Percentiles rank a stretch among this genome's conserved stretches.
Evolutionary conservation across 2,329 filamentous ascomycete species (phyloP).

Genomic region (Geosmithia flava): DNA sequence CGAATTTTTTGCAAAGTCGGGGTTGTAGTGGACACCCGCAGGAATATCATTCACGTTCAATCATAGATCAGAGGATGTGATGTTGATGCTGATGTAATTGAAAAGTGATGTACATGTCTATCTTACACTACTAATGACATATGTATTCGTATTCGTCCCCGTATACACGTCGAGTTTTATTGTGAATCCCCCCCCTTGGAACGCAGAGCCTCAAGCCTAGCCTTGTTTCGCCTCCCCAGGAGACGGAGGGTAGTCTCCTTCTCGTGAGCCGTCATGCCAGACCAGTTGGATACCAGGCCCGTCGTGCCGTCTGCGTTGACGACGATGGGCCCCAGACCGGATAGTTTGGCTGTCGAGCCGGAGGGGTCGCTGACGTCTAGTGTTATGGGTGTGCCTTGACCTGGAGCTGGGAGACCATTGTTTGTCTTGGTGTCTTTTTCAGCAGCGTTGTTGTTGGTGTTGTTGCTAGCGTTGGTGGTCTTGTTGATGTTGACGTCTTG

Average conservation of each 20-base stretch:
- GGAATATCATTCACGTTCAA: no score
- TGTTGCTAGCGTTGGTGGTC: not conserved
- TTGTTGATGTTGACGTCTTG: not conserved
- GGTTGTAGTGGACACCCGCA: not conserved
- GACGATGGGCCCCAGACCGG: constrained; percentile 60
- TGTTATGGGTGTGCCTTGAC: not conserved
- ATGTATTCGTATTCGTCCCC: no score
- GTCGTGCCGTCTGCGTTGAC: constrained; percentile 62
- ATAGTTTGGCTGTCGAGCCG: constrained; percentile 38
- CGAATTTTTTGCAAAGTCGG: not conserved
- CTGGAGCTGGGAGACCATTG: constrained; percentile 2
- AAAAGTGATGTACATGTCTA: no score
- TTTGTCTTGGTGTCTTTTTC: not conserved
- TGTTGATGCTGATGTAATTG: no score
- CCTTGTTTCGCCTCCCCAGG: constrained; percentile 56
- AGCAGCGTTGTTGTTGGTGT: not conserved
- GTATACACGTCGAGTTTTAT: no score
- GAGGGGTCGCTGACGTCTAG: constrained; percentile 17
- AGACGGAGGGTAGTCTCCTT: constrained; percentile 53
- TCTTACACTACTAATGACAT: no score
- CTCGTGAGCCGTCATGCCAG: constrained; percentile 57
- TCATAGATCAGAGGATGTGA: no score
- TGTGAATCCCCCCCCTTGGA: constrained; percentile 1
- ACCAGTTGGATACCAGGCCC: constrained; percentile 62
- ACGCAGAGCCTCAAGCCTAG: constrained; percentile 41